Conservation (phyloP, 441 rosid species). For the Gossypium lobatum region DNA sequence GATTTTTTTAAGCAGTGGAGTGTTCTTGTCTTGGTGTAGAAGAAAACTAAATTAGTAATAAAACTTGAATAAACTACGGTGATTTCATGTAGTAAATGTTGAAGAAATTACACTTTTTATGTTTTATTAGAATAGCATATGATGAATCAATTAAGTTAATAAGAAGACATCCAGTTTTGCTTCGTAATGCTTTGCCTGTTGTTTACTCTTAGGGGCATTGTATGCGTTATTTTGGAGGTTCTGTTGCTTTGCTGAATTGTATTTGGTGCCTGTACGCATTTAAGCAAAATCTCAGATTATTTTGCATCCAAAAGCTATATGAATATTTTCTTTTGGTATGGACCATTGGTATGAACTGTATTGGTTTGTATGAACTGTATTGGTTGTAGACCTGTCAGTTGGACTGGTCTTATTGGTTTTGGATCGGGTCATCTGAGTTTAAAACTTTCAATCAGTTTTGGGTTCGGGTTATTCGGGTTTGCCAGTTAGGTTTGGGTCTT, state of each 20-base stretch:
- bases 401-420: too few species aligned
- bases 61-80: background rate
- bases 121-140: background rate
- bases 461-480: too few species aligned
- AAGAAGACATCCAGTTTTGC: background rate
- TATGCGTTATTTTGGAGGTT: background rate
- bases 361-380: background rate
- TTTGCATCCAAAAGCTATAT: background rate
- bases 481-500: too few species aligned
- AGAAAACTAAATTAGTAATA: background rate
- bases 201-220: background rate
- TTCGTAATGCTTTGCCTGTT: background rate
- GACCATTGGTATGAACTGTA: background rate
- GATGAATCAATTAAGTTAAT: slow-evolving; percentile 1
- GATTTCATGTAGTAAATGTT: background rate
- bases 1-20: background rate
- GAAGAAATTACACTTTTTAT: background rate
- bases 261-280: background rate
- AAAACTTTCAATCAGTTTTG: too few species aligned
- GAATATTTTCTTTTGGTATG: background rate
- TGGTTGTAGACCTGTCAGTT: too few species aligned
- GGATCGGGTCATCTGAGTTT: too few species aligned
- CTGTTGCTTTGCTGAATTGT: background rate
- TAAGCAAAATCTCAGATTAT: background rate
- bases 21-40: background rate